A percentile compares a stretch with the other conserved stretches of the same genome.
Conservation (phyloP, 495 filamentous ascomycete species). For the Arthonia radiata region DNA sequence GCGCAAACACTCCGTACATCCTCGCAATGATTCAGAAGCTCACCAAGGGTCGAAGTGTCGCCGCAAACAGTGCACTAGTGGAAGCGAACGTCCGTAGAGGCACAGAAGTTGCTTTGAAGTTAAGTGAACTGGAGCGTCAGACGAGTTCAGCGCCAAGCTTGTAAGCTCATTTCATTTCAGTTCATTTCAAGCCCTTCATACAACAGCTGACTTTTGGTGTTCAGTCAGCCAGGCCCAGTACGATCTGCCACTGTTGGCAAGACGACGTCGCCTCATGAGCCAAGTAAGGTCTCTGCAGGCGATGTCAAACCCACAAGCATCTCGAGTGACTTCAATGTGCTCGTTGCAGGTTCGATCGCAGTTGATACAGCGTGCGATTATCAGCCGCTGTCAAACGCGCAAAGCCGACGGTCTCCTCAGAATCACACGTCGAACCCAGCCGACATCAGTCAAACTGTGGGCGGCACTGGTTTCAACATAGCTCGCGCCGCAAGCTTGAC, state of each 20-base stretch:
- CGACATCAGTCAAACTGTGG: constrained; percentile 51
- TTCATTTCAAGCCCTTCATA: too few relatives aligned
- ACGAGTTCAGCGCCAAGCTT: too few relatives aligned
- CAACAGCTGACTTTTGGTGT: too few relatives aligned
- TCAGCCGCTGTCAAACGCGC: constrained; percentile 14
- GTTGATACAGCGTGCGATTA: constrained; percentile 74
- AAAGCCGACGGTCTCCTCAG: too few relatives aligned
- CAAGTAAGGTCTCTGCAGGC: too few relatives aligned
- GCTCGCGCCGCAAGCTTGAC: constrained; percentile 49
- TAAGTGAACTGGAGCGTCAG: constrained; percentile 38
- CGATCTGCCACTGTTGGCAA: too few relatives aligned
- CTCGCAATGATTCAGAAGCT: constrained; percentile 58
- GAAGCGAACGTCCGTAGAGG: constrained; percentile 59
- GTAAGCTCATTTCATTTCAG: too few relatives aligned
- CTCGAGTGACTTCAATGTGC: too few relatives aligned
- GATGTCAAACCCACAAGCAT: too few relatives aligned
- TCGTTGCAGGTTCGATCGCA: constrained; percentile 75
- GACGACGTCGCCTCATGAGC: too few relatives aligned
- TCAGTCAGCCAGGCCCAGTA: too few relatives aligned
- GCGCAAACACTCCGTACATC: constrained; percentile 73
- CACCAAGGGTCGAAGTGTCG: constrained; percentile 43
- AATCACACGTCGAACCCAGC: constrained; percentile 73
- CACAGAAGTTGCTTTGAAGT: constrained; percentile 51
- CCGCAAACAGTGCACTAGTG: constrained; percentile 54
- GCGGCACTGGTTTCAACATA: constrained; percentile 89